Base-by-base conservation (phyloP, 2,329 filamentous ascomycete species). In the Tympanopsis confertula region DNA sequence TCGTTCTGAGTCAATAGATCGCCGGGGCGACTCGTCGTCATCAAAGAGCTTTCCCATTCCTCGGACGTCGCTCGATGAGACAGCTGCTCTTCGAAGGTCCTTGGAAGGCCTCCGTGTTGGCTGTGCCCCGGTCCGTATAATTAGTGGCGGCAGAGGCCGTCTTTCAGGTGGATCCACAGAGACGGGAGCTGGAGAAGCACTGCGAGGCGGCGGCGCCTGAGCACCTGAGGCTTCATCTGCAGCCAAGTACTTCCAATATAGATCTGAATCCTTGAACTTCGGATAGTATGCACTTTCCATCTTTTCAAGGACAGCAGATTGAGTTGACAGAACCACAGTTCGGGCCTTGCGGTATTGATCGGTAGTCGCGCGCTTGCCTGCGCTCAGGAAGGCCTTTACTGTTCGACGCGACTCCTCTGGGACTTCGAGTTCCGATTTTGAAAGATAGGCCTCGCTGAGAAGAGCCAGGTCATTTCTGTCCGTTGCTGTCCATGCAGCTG, bases 241-340 rank as follows among this genome's bases (percentile, higher is more conserved):
- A 5, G 89, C 86, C 1, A 98, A 68, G 54, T 88, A 95, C 56
- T 98, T 98, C 66, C 91, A 96, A 55, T 87, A 98, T 1, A 98
- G 60, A 51, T 96, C 91, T 0, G 91, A 94, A 47, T 79, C 84
- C 52, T 88, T 94, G 64, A 98, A 98, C 15, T 74, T 76, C 14
- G 82, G 78, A 45, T 91, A 91, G 52, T 94, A 76, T 13, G 72
- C 75, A 17, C 77, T 75, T 50, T 87, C 81, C 75, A 98, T 85
- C 48, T 84, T 79, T 42, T 94, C 84, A 40, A 95, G 70, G 0
- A 88, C 82, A 2, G 76, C 71, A 14, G 85, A 89, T 54, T 98
- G 91, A 0, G 85, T 81, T 43, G 74, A 75, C 28, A 98, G 57
- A 18, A 98, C 81, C 22, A 86, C 82, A 24, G 81, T 79, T 26